Percentiles rank a stretch among this genome's conserved stretches.
Evolutionary conservation across 2,329 filamentous ascomycete species (phyloP).

Genomic region (Colletotrichum phormii): DNA sequence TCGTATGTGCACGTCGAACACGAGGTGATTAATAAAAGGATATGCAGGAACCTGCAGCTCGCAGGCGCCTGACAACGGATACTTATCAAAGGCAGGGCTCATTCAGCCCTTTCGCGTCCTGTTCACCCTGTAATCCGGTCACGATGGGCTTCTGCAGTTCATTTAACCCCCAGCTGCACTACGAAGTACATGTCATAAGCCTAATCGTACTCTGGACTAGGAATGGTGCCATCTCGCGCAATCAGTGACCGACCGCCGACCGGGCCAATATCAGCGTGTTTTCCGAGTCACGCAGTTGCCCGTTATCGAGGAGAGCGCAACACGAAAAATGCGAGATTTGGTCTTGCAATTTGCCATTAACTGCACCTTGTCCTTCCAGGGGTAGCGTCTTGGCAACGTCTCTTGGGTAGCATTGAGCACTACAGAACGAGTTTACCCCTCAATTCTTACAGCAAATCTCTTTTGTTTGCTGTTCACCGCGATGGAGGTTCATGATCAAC

Average conservation of each 20-base stretch:
- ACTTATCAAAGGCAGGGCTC: background rate
- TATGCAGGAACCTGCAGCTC: conserved; percentile 15
- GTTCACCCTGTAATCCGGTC: background rate
- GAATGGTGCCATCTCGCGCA: conserved; percentile 20
- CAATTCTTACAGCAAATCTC: background rate
- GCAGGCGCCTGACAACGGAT: background rate
- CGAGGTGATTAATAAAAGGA: conserved; percentile 2
- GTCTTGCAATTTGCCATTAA: background rate
- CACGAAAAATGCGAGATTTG: conserved; percentile 5
- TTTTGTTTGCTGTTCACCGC: background rate
- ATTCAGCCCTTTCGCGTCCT: background rate
- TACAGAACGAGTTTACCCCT: background rate
- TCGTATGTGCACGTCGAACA: conserved; percentile 5
- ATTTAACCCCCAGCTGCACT: background rate
- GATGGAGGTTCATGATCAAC: background rate
- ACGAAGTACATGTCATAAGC: background rate
- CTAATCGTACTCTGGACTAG: background rate
- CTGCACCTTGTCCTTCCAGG: background rate
- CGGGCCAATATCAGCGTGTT: background rate
- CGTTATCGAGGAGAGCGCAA: background rate
- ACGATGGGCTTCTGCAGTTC: background rate
- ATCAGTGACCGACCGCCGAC: background rate
- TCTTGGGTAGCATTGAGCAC: conserved; percentile 15
- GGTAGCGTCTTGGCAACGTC: conserved; percentile 7
- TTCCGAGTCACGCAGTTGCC: background rate